Conservation (phyloP, 768 basidiomycete species). For the Neoboletus brunneissimus region DNA sequence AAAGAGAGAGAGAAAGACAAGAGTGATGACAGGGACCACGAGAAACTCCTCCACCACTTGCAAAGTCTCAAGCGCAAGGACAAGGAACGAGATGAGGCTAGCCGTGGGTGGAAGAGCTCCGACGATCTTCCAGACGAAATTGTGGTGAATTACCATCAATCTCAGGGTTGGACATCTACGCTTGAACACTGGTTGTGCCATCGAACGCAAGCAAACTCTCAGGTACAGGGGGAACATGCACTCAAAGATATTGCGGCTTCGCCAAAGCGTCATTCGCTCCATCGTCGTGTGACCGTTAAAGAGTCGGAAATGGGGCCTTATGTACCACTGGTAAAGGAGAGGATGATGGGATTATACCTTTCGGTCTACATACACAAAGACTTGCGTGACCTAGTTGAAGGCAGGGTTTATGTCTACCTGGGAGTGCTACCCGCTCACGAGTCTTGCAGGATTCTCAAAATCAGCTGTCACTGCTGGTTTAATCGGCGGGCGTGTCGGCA, state of each 20-base stretch:
- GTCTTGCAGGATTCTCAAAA: slow-evolving; percentile 60
- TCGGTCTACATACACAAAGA: slow-evolving; percentile 75
- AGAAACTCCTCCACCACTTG: slow-evolving; percentile 29
- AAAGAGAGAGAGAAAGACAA: slow-evolving; percentile 36
- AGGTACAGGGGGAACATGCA: slow-evolving; percentile 10
- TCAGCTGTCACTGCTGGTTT: slow-evolving; percentile 86
- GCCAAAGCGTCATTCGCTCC: slow-evolving; percentile 44
- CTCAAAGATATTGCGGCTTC: slow-evolving; percentile 37
- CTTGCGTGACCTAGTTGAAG: slow-evolving; percentile 58
- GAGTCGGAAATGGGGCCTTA: slow-evolving; percentile 69
- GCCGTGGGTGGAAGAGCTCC: slow-evolving; percentile 34
- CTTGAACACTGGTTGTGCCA: slow-evolving; percentile 72
- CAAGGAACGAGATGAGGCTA: slow-evolving; percentile 36
- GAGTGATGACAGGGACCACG: slow-evolving; percentile 31
- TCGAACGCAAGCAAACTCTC: slow-evolving; percentile 27
- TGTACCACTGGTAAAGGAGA: slow-evolving; percentile 80
- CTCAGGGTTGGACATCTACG: slow-evolving; percentile 67
- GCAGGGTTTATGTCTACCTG: slow-evolving; percentile 31
- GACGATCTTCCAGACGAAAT: slow-evolving; percentile 37
- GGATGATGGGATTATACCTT: slow-evolving; percentile 87
- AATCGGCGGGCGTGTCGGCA: slow-evolving; percentile 87
- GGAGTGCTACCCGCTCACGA: not conserved
- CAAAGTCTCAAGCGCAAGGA: slow-evolving; percentile 35
- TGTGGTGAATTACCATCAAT: slow-evolving; percentile 29
- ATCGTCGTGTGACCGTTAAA: slow-evolving; percentile 41